Evolutionary conservation across 768 basidiomycete species (phyloP), one percentile per base, ranked within the genome.

Genomic region (Rubroboletus satanas): DNA sequence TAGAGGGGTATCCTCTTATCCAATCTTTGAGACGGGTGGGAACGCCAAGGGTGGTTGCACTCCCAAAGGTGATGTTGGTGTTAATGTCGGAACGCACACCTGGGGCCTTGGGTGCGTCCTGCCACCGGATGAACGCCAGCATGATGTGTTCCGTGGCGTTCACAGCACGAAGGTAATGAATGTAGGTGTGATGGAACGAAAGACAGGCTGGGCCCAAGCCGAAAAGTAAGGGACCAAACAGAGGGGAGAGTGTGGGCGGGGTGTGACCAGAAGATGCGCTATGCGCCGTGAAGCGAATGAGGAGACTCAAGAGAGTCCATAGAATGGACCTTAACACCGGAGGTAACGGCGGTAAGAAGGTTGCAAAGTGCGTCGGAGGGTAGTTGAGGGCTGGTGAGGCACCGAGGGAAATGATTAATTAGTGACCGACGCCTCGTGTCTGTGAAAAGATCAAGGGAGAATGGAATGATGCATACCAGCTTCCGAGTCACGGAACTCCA

Each of bases 81-180:
- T 68, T 69, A 38, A 72, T 67, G 14, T 66, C 69, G 28, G 55
- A 58, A 51, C 63, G 68, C 38, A 35, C 45, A 17, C 59, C 65
- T 17, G 69, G 64, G 3, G 72, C 62, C 23, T 74, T 75, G 28
- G 82, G 79, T 5, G 81, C 76, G 54, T 88, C 84, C 62, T 92
- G 86, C 77, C 85, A 89, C 31, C 95, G 84, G 54, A 98, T 87
- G 69, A 88, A 96, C 0, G 91, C 81, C 12, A 98, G 81, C n/a
- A 98, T 75, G 46, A 99, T 76, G 61, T 99, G 96, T 67, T 99
- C 96, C 62, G 89, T 90, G 1, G 95, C 96, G 35, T 86, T 83
- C 5, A 87, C 86, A 15, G 90, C 80, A 43, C 89, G 85, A 32
- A 96, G 82, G 68, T 93, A 98, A 59, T 79, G 76, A 21, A 75